These are phyloP conservation scores for Sporothrix phasma DNA, from an alignment of 2,329 filamentous ascomycete species.

Conservation along the genomic window DNA sequence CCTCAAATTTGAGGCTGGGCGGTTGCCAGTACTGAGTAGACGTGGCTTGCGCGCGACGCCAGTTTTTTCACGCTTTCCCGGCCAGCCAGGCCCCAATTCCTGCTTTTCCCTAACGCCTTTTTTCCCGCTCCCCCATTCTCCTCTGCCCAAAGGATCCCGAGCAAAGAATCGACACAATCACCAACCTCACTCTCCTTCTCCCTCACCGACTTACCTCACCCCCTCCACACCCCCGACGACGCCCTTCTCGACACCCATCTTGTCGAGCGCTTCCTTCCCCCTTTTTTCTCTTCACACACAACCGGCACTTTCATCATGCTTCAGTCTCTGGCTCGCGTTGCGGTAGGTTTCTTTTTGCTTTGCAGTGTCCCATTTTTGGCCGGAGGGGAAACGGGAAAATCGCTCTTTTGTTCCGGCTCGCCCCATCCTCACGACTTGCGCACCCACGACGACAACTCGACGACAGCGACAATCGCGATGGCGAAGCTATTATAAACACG, in stretches of 20 bases:
- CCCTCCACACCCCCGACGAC: background rate
- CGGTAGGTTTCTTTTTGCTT: conserved; percentile 36
- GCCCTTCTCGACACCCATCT: background rate
- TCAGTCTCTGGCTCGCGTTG: conserved; percentile 41
- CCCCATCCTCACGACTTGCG: background rate
- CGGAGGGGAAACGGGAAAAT: background rate
- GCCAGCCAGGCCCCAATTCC: conserved; percentile 7
- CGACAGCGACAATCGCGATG: background rate
- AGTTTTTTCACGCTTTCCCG: background rate
- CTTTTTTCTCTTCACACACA: background rate
- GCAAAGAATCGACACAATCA: background rate
- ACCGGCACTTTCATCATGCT: conserved; percentile 8
- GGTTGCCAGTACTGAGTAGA: background rate
- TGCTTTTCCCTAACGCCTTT: conserved; percentile 13
- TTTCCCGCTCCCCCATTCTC: conserved; percentile 10
- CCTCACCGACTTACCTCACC: conserved; percentile 1
- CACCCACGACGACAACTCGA: background rate
- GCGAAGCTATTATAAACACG: background rate
- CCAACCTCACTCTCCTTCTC: background rate
- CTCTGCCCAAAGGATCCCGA: background rate
- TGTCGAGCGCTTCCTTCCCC: background rate
- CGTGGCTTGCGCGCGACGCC: conserved; percentile 3
- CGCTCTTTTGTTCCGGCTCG: background rate
- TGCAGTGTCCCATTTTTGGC: background rate
- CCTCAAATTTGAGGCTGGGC: background rate